Base-by-base conservation (phyloP, 371 early-diverging fungal species). In the Furculomyces boomerangus region DNA sequence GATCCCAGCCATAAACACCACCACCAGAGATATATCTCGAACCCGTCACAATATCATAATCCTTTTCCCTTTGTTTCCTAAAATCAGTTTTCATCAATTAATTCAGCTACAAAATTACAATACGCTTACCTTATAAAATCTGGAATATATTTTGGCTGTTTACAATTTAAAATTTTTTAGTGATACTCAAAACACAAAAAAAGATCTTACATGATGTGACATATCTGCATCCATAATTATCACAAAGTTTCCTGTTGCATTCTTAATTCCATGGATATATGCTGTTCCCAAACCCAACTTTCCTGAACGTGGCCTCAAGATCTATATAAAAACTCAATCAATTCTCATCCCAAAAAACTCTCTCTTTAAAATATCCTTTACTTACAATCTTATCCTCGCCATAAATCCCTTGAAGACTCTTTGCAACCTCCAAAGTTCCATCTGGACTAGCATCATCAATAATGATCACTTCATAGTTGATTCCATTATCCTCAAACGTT, bases 181-280 rank as follows among this genome's bases (percentile, higher is more conserved):
- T 13, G 49, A 39, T 18, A 40, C 13, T 47, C 26, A 18, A 20
- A 50, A 27, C 18, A 56, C n/a, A 45, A 5, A 45, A 13, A 45
- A 10, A 45, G 27, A 45, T 8, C 45, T 45, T 45, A 45, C 45
- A 62, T 95, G 97, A 67, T 99, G 99, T 25, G 97, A 96, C 78
- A 99, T 89, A 67, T 99, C 99, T 16, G 97, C 95, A 67, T 99
- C 99, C 93, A 99, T 87, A 60, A 98, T 93, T 55, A 98, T 81
- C 29, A 98, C 77, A 77, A 82, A 94, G 66, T 90, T 83, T 40
- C 97, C 94, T 8, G 85, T 90, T 16, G 94, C 91, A 65, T 84
- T 80, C 65, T 93, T 80, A 28, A 97, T 80, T 24, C 96, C 99
- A 63, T 93, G 85, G 26, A 91, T 81, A 65, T 99, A 99, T 20